Evolutionary conservation across 2,329 filamentous ascomycete species (phyloP).

Genomic region (Aschersonia sp.): DNA sequence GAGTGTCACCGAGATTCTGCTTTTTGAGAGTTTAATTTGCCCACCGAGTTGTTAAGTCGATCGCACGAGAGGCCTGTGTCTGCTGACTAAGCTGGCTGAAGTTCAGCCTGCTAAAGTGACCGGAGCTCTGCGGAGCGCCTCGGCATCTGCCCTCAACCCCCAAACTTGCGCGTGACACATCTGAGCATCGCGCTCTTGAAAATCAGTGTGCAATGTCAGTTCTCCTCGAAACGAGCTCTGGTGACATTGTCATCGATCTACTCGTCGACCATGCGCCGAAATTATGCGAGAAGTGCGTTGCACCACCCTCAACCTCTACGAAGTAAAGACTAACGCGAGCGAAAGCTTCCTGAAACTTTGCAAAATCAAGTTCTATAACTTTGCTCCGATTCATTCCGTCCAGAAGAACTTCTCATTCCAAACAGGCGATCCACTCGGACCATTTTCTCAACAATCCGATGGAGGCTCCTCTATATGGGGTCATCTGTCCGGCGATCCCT

Average conservation of each 20-base stretch:
- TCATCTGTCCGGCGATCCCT: slow-evolving; percentile 48
- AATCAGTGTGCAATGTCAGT: slow-evolving; percentile 56
- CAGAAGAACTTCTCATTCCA: slow-evolving; percentile 96
- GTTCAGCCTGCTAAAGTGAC: too few relatives aligned
- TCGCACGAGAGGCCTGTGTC: too few relatives aligned
- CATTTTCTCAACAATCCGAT: slow-evolving; percentile 70
- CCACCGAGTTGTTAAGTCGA: too few relatives aligned
- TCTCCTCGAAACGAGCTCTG: slow-evolving; percentile 79
- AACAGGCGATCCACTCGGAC: slow-evolving; percentile 85
- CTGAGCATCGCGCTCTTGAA: not conserved
- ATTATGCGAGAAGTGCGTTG: slow-evolving; percentile 81
- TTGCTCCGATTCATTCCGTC: slow-evolving; percentile 78
- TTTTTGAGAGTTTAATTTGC: too few relatives aligned
- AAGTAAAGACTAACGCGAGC: slow-evolving; percentile 13
- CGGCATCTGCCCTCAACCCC: not conserved
- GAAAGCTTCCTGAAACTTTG: slow-evolving; percentile 93
- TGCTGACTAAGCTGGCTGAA: too few relatives aligned
- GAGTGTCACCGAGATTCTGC: too few relatives aligned
- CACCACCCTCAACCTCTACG: not conserved
- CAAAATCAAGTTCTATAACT: slow-evolving; percentile 99
- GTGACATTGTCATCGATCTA: slow-evolving; percentile 90
- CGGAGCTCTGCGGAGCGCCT: not conserved
- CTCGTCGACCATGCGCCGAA: slow-evolving; percentile 79
- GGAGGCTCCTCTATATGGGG: slow-evolving; percentile 93
- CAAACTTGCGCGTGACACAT: not conserved